Evolutionary conservation across 345 rosid genomes (phyloP), one percentile per base, ranked within the genome.

Genomic region (Aegle marmelos): DNA sequence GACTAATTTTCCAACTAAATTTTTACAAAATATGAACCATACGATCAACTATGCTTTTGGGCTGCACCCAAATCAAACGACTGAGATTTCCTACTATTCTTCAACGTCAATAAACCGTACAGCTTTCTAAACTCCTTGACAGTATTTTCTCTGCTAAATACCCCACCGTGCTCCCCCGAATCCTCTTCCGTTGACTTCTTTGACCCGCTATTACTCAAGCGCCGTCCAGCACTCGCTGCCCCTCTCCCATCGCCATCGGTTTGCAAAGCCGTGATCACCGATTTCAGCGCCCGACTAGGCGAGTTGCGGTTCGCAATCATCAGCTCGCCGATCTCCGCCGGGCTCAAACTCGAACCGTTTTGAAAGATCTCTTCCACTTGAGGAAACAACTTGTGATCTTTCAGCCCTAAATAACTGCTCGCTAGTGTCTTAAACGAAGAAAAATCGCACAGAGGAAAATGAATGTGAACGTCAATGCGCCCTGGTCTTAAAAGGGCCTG

Each of bases 271-370:
- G 79, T 83, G 53, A 97, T 93, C 1, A 97, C 98, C 24, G 94
- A 80, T 81, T 90, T 97, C 85, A 97, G 72, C 22, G 99, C 99
- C 73, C 99, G 90, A 81, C 92, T 93, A n/a, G 98, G 99, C 63
- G 98, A 97, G 60, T 76, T 89, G 71, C 98, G 89, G 84, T 97
- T 93, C 6, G 93, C 91, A 59, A 94, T 93, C 99, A 97, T 91
- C 61, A 97, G 76, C 79, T 97, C 99, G 1, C 97, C 91, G 45
- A 97, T 91, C 85, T 93, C 98, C 1, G 98, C 98, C 24, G 93
- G 93, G 74, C 98, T 94, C 72, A 97, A 58, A 73, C 88, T 88
- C 33, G 93, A 88, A 3, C 99, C 99, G 70, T 80, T 84, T 66
- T 87, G 97, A 74, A 97, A 91, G 31, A 91, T 83, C 79, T 90